Evolutionary conservation across 768 basidiomycete species (phyloP).

Genomic region (Rubroboletus satanas): DNA sequence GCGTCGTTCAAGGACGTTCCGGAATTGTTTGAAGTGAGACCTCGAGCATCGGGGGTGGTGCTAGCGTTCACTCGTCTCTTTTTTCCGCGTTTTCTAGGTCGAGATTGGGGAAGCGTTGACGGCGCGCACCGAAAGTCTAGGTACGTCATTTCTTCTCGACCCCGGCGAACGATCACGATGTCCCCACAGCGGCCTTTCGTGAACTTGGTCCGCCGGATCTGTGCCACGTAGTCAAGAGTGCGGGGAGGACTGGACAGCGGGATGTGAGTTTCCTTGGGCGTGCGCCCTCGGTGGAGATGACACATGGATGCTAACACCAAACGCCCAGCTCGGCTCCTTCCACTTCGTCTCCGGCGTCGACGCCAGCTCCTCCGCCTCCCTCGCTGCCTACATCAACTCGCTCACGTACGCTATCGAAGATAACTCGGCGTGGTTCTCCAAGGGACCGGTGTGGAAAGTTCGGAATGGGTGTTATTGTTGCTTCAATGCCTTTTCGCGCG

Average conservation of each 20-base stretch:
- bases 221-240: conserved; percentile 92
- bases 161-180: background rate
- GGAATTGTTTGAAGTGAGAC: conserved; percentile 88
- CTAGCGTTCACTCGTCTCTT: background rate
- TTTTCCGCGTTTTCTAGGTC: conserved; percentile 44
- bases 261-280: conserved; percentile 56
- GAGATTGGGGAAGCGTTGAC: conserved; percentile 88
- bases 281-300: background rate
- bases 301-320: background rate
- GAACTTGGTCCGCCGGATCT: conserved; percentile 98
- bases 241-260: conserved; percentile 75
- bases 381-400: conserved; percentile 98
- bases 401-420: conserved; percentile 96
- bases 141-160: conserved; percentile 47
- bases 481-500: conserved; percentile 96
- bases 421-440: conserved; percentile 87
- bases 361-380: conserved; percentile 93
- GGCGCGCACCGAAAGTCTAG: conserved; percentile 87
- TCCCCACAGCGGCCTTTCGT: conserved; percentile 77
- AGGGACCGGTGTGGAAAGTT: conserved; percentile 83
- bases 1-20: conserved; percentile 89
- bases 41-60: background rate
- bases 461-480: conserved; percentile 93
- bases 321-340: conserved; percentile 80
- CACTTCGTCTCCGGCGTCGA: conserved; percentile 99